These are phyloP conservation scores for Tetrastigma voinierianum DNA, from an alignment of 164 flowering plant genomes.

Conservation along the genomic window DNA sequence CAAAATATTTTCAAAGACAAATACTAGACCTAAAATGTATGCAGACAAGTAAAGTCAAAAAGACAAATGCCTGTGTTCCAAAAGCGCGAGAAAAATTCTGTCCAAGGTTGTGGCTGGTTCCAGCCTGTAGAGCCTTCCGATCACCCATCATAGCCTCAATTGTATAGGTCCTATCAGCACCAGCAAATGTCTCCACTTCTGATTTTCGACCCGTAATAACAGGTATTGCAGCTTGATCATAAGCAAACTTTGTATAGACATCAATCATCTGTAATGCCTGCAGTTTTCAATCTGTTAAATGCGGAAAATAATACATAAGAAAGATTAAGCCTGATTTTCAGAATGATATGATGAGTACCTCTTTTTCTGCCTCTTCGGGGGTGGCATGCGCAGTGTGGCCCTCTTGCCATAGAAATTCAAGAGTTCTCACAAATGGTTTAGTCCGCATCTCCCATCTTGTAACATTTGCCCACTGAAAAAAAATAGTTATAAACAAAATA, in stretches of 20 bases:
- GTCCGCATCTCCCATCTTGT: constrained; percentile 99
- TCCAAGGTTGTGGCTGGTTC: constrained; percentile 98
- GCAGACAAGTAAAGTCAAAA: background rate
- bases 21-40: background rate
- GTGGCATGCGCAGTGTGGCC: constrained; percentile 99
- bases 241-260: constrained; percentile 82
- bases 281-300: constrained; percentile 27
- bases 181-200: constrained; percentile 93
- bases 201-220: constrained; percentile 94
- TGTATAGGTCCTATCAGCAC: constrained; percentile 86
- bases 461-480: constrained; percentile 91
- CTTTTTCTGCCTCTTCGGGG: constrained; percentile 97
- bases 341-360: constrained; percentile 43
- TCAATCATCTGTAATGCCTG: constrained; percentile 97
- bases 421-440: constrained; percentile 94
- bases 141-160: constrained; percentile 99
- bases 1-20: background rate
- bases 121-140: constrained; percentile 91
- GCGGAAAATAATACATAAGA: background rate
- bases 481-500: constrained; percentile 5
- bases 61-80: constrained; percentile 70
- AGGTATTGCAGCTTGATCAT: constrained; percentile 96
- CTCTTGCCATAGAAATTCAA: constrained; percentile 99
- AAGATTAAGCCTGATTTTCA: background rate
- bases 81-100: constrained; percentile 95